phyloP scores from a whole-genome alignment of 2,329 filamentous ascomycete genomes.

The Teratosphaeria gauchensis region DNA sequence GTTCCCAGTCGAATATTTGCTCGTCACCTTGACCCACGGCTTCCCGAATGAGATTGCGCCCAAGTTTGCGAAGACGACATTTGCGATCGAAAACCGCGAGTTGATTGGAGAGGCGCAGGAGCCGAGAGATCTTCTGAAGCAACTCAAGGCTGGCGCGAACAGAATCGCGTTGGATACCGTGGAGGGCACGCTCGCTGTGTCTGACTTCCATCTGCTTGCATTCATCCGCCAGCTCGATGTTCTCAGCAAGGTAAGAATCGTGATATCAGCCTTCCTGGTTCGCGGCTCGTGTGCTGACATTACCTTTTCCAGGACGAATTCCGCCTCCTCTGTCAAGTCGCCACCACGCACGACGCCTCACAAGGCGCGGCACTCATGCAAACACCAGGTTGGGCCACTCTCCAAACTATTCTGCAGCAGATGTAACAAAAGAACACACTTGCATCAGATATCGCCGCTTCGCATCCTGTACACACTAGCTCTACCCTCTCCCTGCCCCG shows the following conservation, averaged over 20 bases:
- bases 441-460: not conserved
- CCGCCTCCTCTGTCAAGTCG: conserved; percentile 72
- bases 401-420: conserved; percentile 70
- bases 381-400: conserved; percentile 85
- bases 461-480: not conserved
- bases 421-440: conserved; percentile 17
- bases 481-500: not conserved
- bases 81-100: conserved; percentile 87
- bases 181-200: conserved; percentile 59
- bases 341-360: conserved; percentile 67
- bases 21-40: conserved; percentile 91
- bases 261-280: not conserved
- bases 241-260: conserved; percentile 61
- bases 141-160: conserved; percentile 53
- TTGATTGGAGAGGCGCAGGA: conserved; percentile 81
- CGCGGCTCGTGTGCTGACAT: not conserved
- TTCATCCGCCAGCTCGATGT: conserved; percentile 75
- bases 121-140: conserved; percentile 54
- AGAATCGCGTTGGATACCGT: conserved; percentile 45
- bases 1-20: conserved; percentile 92
- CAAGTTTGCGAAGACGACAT: conserved; percentile 65
- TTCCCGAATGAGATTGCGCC: conserved; percentile 61
- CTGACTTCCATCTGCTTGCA: conserved; percentile 89
- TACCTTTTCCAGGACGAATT: conserved; percentile 65
- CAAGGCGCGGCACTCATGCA: conserved; percentile 77